Percentiles rank a stretch among this genome's conserved stretches.
phyloP scores from a whole-genome alignment of 805 yeast species.

The Lipomyces sp. region DNA sequence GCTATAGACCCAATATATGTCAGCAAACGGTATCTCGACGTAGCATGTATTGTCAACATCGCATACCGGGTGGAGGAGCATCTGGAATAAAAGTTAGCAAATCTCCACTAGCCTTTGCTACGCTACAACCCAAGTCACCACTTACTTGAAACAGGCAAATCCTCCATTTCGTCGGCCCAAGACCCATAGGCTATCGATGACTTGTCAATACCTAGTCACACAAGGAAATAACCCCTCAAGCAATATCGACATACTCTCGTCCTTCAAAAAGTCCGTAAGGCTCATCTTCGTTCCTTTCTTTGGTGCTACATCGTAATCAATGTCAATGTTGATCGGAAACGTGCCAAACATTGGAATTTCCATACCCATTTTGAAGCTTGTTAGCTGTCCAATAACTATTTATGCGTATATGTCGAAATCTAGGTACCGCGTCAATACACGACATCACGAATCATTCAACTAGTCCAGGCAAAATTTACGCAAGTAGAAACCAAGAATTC shows the following conservation, averaged over 20 bases:
- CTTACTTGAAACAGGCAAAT: constrained; percentile 36
- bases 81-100: constrained; percentile 1
- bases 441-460: background rate
- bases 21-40: background rate
- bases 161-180: constrained; percentile 40
- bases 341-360: background rate
- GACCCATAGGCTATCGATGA: constrained; percentile 26
- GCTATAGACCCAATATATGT: background rate
- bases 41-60: background rate
- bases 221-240: background rate
- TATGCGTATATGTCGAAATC: background rate
- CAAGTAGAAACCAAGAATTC: background rate
- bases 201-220: background rate
- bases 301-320: constrained; percentile 9
- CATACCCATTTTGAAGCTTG: constrained; percentile 25
- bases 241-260: constrained; percentile 24
- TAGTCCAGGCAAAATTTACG: background rate
- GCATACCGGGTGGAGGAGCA: background rate
- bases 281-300: constrained; percentile 35
- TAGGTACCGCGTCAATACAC: background rate
- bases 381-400: constrained; percentile 16
- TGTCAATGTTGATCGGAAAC: background rate
- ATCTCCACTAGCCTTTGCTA: background rate
- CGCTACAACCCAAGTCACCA: background rate
- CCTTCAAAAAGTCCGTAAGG: constrained; percentile 31